Conservation (phyloP, 768 basidiomycete species). For the Boletus barrowsii region DNA sequence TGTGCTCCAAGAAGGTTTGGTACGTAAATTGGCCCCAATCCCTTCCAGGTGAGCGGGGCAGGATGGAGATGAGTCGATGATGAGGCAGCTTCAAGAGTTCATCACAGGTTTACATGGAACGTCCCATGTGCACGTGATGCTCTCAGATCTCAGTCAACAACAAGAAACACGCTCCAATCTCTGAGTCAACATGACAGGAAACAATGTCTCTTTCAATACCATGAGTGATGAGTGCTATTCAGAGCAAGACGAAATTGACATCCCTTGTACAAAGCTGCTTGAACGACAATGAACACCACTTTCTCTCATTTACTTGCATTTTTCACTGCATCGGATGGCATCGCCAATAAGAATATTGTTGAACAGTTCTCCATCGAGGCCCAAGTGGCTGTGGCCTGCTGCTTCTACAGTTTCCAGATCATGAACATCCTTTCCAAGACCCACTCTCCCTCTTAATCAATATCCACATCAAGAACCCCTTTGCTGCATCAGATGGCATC, state of each 20-base stretch:
- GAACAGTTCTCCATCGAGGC: too few relatives aligned
- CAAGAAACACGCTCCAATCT: too few relatives aligned
- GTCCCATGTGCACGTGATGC: too few relatives aligned
- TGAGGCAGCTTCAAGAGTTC: too few relatives aligned
- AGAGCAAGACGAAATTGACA: constrained; percentile 31
- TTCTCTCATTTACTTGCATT: constrained; percentile 95
- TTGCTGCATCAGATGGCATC: constrained; percentile 93
- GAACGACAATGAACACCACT: constrained; percentile 79
- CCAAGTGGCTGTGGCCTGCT: constrained; percentile 90
- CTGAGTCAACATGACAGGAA: constrained; percentile 23
- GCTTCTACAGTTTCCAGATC: constrained; percentile 54
- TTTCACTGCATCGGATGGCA: constrained; percentile 94
- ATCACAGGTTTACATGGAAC: too few relatives aligned
- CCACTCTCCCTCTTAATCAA: too few relatives aligned
- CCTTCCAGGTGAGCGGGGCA: too few relatives aligned
- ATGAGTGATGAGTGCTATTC: constrained; percentile 27
- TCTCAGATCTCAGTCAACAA: too few relatives aligned
- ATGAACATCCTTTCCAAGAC: too few relatives aligned
- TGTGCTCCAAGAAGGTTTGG: too few relatives aligned
- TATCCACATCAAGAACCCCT: constrained; percentile 28
- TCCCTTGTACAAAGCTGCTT: constrained; percentile 56
- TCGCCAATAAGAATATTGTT: constrained; percentile 94
- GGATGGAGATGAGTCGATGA: too few relatives aligned
- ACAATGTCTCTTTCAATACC: constrained; percentile 29
- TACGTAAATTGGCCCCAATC: too few relatives aligned